A percentile compares a stretch with the other conserved stretches of the same genome.
Evolutionary conservation across 2,329 filamentous ascomycete species (phyloP).

Genomic region (Grosmannia clavigera): DNA sequence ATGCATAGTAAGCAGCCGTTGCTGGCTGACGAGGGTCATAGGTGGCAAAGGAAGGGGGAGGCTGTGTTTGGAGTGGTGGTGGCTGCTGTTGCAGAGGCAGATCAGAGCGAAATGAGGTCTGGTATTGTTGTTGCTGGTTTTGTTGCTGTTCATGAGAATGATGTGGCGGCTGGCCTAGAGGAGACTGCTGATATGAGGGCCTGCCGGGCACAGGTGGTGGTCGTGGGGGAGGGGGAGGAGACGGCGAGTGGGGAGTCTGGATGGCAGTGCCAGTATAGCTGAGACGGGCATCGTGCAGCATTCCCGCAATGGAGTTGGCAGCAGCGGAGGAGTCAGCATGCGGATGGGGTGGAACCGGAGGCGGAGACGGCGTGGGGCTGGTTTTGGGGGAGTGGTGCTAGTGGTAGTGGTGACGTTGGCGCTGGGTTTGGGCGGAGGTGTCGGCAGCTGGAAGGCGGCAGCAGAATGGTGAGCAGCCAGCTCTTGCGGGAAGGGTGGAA

Average conservation of each 20-base stretch:
- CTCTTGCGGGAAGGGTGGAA: slow-evolving; percentile 62
- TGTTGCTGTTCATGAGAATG: slow-evolving; percentile 9
- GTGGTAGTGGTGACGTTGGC: slow-evolving; percentile 7
- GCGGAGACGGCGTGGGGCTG: slow-evolving; percentile 5
- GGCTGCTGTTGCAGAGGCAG: background rate
- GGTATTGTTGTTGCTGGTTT: background rate
- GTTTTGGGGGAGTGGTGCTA: slow-evolving; percentile 5
- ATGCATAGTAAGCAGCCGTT: slow-evolving; percentile 3
- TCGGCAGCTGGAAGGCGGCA: slow-evolving; percentile 20
- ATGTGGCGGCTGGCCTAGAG: slow-evolving; percentile 14
- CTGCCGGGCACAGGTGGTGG: slow-evolving; percentile 9
- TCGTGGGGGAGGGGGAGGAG: background rate
- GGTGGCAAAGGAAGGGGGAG: background rate
- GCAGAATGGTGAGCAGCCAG: slow-evolving; percentile 24
- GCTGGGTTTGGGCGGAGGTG: slow-evolving; percentile 42
- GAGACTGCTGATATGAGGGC: slow-evolving; percentile 12
- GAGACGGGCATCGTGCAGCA: background rate
- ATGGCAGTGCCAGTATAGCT: slow-evolving; percentile 12
- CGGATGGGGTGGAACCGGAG: slow-evolving; percentile 9
- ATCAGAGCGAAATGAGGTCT: background rate
- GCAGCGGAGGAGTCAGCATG: background rate
- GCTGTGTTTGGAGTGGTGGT: background rate
- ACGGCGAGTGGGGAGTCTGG: slow-evolving; percentile 3
- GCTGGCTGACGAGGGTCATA: slow-evolving; percentile 7
- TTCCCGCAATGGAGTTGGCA: background rate